A percentile compares a stretch with the other conserved stretches of the same genome.
Evolutionary conservation across 768 basidiomycete genomes (phyloP).

Genomic region (Coprinopsis sp.): DNA sequence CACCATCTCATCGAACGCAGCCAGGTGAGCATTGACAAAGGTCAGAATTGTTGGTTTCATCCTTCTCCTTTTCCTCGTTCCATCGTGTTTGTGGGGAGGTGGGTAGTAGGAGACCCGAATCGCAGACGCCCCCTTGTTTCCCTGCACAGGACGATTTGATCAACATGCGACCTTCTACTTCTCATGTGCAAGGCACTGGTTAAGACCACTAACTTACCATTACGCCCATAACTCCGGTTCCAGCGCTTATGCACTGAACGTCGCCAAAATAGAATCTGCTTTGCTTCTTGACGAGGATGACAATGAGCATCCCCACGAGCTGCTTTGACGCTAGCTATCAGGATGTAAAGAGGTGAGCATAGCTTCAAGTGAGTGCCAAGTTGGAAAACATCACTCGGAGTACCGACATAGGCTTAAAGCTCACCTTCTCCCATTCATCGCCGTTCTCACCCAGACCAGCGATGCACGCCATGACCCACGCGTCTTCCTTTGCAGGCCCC

Average conservation of each 20-base stretch:
- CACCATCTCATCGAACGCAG: conserved; percentile 76
- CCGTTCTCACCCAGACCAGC: conserved; percentile 68
- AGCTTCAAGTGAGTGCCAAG: no score
- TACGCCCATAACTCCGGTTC: conserved; percentile 71
- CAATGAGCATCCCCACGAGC: conserved; percentile 78
- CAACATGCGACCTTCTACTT: no score
- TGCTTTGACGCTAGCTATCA: conserved; percentile 66
- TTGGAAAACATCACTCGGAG: no score
- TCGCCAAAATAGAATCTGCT: conserved; percentile 49
- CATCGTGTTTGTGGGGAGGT: no score
- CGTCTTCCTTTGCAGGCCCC: conserved; percentile 59
- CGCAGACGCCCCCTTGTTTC: conserved; percentile 79
- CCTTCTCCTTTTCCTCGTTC: no score
- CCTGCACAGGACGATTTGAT: conserved; percentile 35
- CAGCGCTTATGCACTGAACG: conserved; percentile 48
- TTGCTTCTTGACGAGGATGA: conserved; percentile 58
- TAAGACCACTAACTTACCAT: conserved; percentile 48
- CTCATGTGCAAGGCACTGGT: no score
- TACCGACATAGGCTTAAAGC: no score
- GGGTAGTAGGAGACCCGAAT: conserved; percentile 58
- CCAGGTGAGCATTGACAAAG: conserved; percentile 80
- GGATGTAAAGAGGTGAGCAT: background rate
- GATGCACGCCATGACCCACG: conserved; percentile 64
- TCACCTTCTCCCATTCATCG: conserved; percentile 62
- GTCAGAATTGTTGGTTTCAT: conserved; percentile 49